phyloP scores from a whole-genome alignment of 2,329 filamentous ascomycete genomes.

The Delphinella strobiligena region DNA sequence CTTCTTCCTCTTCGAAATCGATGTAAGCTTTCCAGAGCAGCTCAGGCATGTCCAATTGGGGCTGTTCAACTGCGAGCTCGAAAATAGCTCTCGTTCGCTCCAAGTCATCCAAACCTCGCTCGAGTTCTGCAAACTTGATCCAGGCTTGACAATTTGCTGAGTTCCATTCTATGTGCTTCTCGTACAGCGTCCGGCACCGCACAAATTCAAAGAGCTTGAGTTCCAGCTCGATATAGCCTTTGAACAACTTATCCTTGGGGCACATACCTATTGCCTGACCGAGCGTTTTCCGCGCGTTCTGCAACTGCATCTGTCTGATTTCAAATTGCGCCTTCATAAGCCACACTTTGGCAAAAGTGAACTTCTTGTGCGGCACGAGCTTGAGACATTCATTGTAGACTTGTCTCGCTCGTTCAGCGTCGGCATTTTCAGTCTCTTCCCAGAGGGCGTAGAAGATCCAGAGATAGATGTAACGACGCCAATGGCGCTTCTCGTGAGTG shows the following conservation, averaged over 20 bases:
- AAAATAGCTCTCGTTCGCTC: conserved; percentile 84
- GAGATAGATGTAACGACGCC: conserved; percentile 92
- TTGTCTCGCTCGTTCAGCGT: conserved; percentile 67
- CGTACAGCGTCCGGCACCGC: conserved; percentile 79
- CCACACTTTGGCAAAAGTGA: conserved; percentile 97
- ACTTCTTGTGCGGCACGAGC: conserved; percentile 87
- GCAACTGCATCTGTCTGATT: conserved; percentile 71
- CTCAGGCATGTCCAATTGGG: conserved; percentile 89
- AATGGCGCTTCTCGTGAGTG: conserved; percentile 91
- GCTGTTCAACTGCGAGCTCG: conserved; percentile 75
- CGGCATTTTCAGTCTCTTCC: conserved; percentile 79
- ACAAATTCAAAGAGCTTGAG: conserved; percentile 89
- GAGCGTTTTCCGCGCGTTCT: conserved; percentile 72
- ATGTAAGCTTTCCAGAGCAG: conserved; percentile 97
- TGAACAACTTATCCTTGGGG: conserved; percentile 91
- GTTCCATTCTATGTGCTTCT: conserved; percentile 91
- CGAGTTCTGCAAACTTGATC: conserved; percentile 92
- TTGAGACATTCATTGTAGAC: conserved; percentile 84
- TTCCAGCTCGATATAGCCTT: conserved; percentile 86
- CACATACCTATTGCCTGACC: conserved; percentile 87
- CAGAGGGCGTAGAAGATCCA: conserved; percentile 97
- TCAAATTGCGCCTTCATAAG: conserved; percentile 88
- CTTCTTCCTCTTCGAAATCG: conserved; percentile 94
- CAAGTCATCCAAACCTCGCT: conserved; percentile 79
- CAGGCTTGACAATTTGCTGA: conserved; percentile 82